phyloP scores from a whole-genome alignment of 1,139 yeast genomes.

The Magnusiomyces suaveolens region DNA sequence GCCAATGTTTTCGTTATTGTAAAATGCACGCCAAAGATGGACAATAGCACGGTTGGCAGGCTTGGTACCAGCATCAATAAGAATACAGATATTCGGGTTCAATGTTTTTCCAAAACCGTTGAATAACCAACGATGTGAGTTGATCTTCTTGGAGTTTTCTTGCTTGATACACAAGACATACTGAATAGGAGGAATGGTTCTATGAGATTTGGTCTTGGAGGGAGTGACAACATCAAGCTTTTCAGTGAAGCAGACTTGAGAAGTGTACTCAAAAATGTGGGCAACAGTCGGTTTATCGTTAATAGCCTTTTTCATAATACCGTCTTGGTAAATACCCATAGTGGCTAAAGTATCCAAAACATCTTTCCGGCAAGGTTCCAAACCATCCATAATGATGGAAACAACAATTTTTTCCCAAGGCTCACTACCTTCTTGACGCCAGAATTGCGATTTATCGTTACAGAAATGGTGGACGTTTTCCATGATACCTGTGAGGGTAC shows the following conservation, averaged over 20 bases:
- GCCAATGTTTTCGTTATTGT: slow-evolving; percentile 74
- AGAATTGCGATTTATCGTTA: slow-evolving; percentile 46
- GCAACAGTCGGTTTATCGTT: slow-evolving; percentile 82
- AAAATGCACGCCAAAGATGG: slow-evolving; percentile 84
- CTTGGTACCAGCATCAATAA: slow-evolving; percentile 91
- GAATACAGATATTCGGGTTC: slow-evolving; percentile 75
- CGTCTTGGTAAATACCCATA: slow-evolving; percentile 91
- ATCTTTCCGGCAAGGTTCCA: slow-evolving; percentile 78
- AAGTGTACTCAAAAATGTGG: slow-evolving; percentile 83
- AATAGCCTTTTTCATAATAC: slow-evolving; percentile 82
- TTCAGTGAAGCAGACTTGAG: slow-evolving; percentile 53
- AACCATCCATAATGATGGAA: slow-evolving; percentile 83
- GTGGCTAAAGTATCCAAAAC: slow-evolving; percentile 81
- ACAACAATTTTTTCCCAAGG: slow-evolving; percentile 93
- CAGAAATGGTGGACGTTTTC: slow-evolving; percentile 78
- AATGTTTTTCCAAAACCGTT: slow-evolving; percentile 83
- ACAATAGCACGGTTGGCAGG: slow-evolving; percentile 76
- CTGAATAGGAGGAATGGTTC: slow-evolving; percentile 68
- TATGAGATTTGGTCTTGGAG: slow-evolving; percentile 45
- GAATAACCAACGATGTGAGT: slow-evolving; percentile 96
- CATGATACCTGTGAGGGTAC: slow-evolving; percentile 90
- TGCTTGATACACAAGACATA: slow-evolving; percentile 82
- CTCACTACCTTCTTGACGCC: slow-evolving; percentile 57
- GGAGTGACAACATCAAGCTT: slow-evolving; percentile 37
- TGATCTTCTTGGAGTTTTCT: slow-evolving; percentile 81